Conservation (phyloP, 306 rosid species). For the Prunus kanzakura region DNA sequence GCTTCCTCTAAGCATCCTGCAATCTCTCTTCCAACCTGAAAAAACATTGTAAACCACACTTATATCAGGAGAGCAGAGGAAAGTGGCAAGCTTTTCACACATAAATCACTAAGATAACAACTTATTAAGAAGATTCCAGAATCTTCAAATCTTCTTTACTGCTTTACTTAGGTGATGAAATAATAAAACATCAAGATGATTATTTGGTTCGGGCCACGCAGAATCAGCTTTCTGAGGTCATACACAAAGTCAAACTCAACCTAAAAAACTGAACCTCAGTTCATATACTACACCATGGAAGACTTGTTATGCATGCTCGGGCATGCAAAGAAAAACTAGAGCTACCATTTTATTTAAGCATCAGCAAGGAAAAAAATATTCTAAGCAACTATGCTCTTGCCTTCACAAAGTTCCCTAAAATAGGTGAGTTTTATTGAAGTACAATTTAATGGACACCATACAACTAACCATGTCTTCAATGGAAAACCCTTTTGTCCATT, state of each 20-base stretch:
- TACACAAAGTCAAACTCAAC: background rate
- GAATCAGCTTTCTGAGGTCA: background rate
- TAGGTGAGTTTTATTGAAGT: conserved; percentile 9
- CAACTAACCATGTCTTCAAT: conserved; percentile 74
- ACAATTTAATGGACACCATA: conserved; percentile 20
- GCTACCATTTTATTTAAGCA: conserved; percentile 17
- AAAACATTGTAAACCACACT: conserved; percentile 14
- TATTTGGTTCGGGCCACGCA: background rate
- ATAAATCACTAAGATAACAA: background rate
- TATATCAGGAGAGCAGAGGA: conserved; percentile 4
- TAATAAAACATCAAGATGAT: background rate
- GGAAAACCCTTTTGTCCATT: conserved; percentile 87
- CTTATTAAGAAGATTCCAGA: background rate
- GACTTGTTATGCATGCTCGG: background rate
- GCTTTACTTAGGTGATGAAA: background rate
- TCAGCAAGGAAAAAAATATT: conserved; percentile 1
- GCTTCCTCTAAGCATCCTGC: conserved; percentile 73
- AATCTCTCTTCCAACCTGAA: conserved; percentile 83
- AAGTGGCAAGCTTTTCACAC: background rate
- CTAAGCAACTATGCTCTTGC: background rate
- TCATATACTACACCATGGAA: background rate
- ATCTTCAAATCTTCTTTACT: background rate
- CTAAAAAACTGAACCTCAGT: background rate
- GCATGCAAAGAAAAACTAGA: background rate
- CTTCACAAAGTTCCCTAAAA: conserved; percentile 11